Base-by-base conservation (phyloP, 306 rosid genomes). In the Sicyos edulis region DNA sequence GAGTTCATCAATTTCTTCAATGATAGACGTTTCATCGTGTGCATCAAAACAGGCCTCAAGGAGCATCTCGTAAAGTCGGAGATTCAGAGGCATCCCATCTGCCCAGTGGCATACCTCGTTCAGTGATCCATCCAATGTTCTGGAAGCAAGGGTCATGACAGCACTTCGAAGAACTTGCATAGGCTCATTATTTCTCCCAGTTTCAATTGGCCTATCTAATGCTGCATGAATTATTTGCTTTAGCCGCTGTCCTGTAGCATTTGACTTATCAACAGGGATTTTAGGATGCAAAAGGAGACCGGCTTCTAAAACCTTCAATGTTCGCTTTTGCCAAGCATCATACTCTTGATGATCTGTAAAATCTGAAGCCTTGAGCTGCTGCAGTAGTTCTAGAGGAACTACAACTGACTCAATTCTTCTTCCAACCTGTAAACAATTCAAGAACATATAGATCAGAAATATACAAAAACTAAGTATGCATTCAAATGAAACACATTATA, bases 111-210 rank as follows among this genome's bases (percentile, higher is more conserved):
- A 91, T 3, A 88, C 78, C 73, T 93, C 97, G 52, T 78, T 75
- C 20, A 86, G 82, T 76, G 92, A 88, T 12, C 96, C 97, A 37
- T 91, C 96, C 58, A 86, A 77, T 6, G 97, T 82, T 87, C 99
- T 87, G 72, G 82, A 84, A 7, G 99, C 96, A 74, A 93, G 97
- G 73, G 95, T 37, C 80, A 76, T 85, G 29, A 88, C 97, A 74
- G 99, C 95, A 70, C 85, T 91, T 49, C 99, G 96, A 75, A 93
- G 99, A 85, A 88, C 88, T 84, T 93, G 99, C 96, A 91, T 77
- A 17, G 97, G 73, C 81, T 93, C 98, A 24, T 86, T 91, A 75
- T 93, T 91, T 80, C 47, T 90, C 75, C 99, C 97, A 1, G 97
- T 90, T 76, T 91, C 99, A 45, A 93, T 76, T 42, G 95, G 95